A percentile compares a stretch with the other conserved stretches of the same genome.
These are phyloP conservation scores for Salix purpurea DNA, from an alignment of 345 rosid genomes.

Conservation along the genomic window DNA sequence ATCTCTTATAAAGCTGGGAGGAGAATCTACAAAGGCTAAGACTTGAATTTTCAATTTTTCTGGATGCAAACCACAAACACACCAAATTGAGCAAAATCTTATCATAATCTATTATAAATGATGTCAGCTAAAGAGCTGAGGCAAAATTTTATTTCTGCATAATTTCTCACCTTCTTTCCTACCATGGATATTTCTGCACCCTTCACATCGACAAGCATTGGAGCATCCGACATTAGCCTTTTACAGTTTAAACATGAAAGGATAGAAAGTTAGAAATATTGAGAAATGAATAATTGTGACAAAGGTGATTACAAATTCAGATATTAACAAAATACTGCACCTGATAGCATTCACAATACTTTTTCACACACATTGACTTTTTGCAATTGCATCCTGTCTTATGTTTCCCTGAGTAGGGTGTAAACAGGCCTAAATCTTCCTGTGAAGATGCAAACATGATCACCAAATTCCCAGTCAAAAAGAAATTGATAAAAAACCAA, in stretches of 20 bases:
- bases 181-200: slow-evolving; percentile 56
- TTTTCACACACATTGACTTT: slow-evolving; percentile 59
- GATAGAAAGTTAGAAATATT: slow-evolving; percentile 1
- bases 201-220: slow-evolving; percentile 59
- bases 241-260: slow-evolving; percentile 6
- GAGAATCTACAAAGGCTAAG: background rate
- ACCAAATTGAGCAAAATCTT: background rate
- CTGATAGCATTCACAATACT: slow-evolving; percentile 75
- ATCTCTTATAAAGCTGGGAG: background rate
- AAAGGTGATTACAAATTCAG: background rate
- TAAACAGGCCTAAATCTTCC: slow-evolving; percentile 36
- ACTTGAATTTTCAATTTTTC: background rate
- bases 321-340: slow-evolving; percentile 19
- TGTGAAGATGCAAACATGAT: slow-evolving; percentile 17
- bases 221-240: slow-evolving; percentile 65
- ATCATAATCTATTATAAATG: background rate
- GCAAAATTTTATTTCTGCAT: background rate
- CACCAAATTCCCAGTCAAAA: slow-evolving; percentile 1
- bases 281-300: background rate
- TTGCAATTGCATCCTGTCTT: slow-evolving; percentile 69
- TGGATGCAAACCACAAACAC: background rate
- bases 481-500: background rate
- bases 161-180: slow-evolving; percentile 46
- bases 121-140: background rate
- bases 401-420: slow-evolving; percentile 50